Evolutionary conservation across 768 basidiomycete species (phyloP), one percentile per base, ranked within the genome.

Genomic region (Exsudoporus frostii): DNA sequence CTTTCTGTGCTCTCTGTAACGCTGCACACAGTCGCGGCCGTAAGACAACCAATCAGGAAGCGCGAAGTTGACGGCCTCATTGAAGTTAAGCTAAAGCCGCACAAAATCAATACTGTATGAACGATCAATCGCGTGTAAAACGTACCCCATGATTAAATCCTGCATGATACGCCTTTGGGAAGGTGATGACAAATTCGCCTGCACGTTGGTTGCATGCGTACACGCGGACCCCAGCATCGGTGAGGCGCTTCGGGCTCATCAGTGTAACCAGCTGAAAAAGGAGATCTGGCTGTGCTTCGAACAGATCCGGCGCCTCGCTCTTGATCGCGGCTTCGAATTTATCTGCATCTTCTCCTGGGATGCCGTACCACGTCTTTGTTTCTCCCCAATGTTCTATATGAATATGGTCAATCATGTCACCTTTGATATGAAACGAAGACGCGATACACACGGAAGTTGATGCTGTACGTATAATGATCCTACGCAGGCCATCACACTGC

Each of bases 361-460:
- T 89, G 45, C 95, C 95, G 71, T 99, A 99, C 97, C 97, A 99
- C 0, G 96, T 99, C 77, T 99, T 99, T 32, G 96, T 96, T 68
- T 97, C 96, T 27, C 97, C 97, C 92, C 93, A 98, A 68, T 98
- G 94, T 89, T 96, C 93, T 95, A 58, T 29, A 58, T 55, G 53
- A 57, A 43, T 54, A 41, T 49, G 54, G 67, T 58, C 64, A 65
- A 64, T 65, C 56, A 64, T 56, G 17, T 63, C 58, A 54, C 56
- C 36, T 25, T 41, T 58, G 53, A 59, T 51, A 63, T 50, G 47
- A 54, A 59, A 33, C 39, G 45, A 53, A 50, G n/a, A 48, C 46
- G 55, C 55, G 58, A 47, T 27, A 56, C 91, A 67, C 71, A 93
- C 92, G 91, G 73, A 84, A 95, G 70, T 95, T 93, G 66, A 98